Percentiles rank a stretch among this genome's conserved stretches.
phyloP scores from a whole-genome alignment of 345 rosid genomes.

The Noccaea bulbosa region DNA sequence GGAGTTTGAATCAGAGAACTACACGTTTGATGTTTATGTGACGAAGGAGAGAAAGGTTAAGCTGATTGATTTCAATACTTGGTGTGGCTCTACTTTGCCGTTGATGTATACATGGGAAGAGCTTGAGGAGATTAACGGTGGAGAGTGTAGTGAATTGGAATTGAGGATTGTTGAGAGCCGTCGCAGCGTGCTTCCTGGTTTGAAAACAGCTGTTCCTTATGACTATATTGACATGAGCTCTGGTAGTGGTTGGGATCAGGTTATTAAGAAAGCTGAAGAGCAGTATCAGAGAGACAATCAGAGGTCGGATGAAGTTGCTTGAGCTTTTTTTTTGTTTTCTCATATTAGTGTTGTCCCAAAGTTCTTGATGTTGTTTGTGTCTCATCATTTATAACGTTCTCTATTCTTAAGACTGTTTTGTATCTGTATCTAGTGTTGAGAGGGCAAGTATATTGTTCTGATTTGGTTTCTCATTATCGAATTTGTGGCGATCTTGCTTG shows the following conservation, averaged over 20 bases:
- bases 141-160: constrained; percentile 44
- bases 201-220: constrained; percentile 72
- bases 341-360: not conserved
- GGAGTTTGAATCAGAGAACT: constrained; percentile 62
- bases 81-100: constrained; percentile 82
- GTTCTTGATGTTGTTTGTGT: not conserved
- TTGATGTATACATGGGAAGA: constrained; percentile 81
- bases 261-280: constrained; percentile 63
- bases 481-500: not conserved
- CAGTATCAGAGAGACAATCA: constrained; percentile 48
- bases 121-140: constrained; percentile 47
- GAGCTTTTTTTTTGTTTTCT: constrained; percentile 27
- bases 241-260: constrained; percentile 85
- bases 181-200: constrained; percentile 59
- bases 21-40: constrained; percentile 74
- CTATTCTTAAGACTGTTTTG: not conserved
- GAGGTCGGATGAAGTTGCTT: constrained; percentile 42
- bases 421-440: not conserved
- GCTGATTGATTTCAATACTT: constrained; percentile 81
- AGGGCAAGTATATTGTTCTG: not conserved
- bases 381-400: not conserved
- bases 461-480: not conserved
- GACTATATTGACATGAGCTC: constrained; percentile 67
- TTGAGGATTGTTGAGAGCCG: constrained; percentile 74
- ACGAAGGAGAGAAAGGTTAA: constrained; percentile 55